Evolutionary conservation across 2,329 filamentous ascomycete genomes (phyloP).

Genomic region (Tolypocladium nubicola): DNA sequence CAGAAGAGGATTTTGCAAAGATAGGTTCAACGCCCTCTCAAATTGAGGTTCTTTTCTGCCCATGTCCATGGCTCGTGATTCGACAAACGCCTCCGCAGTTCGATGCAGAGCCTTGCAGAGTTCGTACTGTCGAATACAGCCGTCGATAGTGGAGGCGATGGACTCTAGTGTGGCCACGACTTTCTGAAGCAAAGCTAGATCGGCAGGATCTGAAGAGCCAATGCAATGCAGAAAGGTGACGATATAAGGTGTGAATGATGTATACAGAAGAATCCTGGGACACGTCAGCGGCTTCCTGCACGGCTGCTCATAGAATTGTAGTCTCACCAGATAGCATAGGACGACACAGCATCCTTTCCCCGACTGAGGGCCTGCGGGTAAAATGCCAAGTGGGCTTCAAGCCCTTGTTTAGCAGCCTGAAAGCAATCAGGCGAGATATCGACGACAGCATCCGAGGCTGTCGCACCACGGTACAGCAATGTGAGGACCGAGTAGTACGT

Average conservation of each 20-base stretch:
- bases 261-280: conserved; percentile 10
- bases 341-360: conserved; percentile 5
- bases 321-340: conserved; percentile 10
- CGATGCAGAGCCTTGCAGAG: background rate
- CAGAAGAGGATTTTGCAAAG: background rate
- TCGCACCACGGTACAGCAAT: conserved; percentile 7
- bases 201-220: conserved; percentile 3
- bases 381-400: conserved; percentile 6
- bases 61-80: background rate
- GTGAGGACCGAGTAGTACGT: conserved; percentile 11
- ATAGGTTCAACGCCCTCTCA: background rate
- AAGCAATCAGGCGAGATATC: conserved; percentile 9
- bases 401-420: conserved; percentile 6
- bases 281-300: background rate
- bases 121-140: background rate
- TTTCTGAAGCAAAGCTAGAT: conserved; percentile 1
- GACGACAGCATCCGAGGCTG: conserved; percentile 4
- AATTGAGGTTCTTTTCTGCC: background rate
- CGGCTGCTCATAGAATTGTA: background rate
- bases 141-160: background rate
- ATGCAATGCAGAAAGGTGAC: conserved; percentile 11
- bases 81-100: background rate
- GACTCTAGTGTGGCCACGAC: background rate
- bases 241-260: conserved; percentile 11
- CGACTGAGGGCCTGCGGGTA: conserved; percentile 5